phyloP scores from a whole-genome alignment of 164 flowering plant genomes.

The Protea cynaroides region DNA sequence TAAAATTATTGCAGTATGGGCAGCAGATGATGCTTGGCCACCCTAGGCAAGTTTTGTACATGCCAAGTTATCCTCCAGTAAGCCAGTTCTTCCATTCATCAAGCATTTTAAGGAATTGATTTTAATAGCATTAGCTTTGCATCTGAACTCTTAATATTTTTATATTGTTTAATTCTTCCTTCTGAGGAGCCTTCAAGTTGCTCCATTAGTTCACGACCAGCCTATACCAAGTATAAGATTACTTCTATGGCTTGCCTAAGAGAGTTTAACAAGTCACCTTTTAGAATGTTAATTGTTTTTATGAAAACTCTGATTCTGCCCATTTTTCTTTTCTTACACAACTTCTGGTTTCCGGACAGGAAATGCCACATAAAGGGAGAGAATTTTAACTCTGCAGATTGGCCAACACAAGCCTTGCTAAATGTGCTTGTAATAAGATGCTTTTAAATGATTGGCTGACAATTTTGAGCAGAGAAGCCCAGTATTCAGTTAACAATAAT shows the following conservation, averaged over 20 bases:
- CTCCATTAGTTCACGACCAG: not conserved
- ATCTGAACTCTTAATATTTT: not conserved
- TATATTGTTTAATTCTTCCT: not conserved
- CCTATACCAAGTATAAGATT: too few species aligned
- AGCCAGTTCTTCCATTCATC: conserved; percentile 17
- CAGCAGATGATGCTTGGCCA: conserved; percentile 69
- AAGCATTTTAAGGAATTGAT: not conserved
- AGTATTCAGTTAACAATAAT: not conserved
- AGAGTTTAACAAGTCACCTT: not conserved
- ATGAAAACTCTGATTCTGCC: not conserved
- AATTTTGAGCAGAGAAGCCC: not conserved
- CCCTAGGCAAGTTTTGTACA: conserved; percentile 58
- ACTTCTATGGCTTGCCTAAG: not conserved
- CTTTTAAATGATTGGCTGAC: not conserved
- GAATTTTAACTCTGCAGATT: conserved; percentile 24
- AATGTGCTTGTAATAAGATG: not conserved
- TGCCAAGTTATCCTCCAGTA: conserved; percentile 61
- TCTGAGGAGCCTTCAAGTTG: not conserved
- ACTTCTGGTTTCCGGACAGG: conserved; percentile 28
- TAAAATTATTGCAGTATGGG: conserved; percentile 43
- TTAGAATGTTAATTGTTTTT: not conserved
- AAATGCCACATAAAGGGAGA: conserved; percentile 56
- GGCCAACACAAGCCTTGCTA: not conserved
- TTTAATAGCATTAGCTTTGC: not conserved
- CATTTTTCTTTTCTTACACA: not conserved